A percentile compares a stretch with the other conserved stretches of the same genome.
These are phyloP conservation scores for Saturnispora quitensis DNA, from an alignment of 805 yeast species.

Conservation along the genomic window DNA sequence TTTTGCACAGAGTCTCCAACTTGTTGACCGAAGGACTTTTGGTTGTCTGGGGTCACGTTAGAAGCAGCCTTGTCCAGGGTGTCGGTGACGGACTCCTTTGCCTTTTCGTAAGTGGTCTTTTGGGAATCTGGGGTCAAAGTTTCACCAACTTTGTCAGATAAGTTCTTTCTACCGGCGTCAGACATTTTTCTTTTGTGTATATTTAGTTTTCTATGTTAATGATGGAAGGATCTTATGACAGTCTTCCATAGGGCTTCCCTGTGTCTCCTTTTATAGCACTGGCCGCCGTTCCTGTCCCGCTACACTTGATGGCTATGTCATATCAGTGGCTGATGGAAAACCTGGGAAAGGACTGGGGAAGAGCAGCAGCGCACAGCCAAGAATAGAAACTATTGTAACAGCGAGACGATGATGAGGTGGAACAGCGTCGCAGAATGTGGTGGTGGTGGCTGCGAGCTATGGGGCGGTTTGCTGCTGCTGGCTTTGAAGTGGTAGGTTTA, in stretches of 20 bases:
- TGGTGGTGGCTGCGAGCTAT: no score
- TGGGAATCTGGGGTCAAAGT: conserved; percentile 62
- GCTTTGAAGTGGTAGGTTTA: no score
- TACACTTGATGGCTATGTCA: neutral
- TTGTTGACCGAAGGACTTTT: conserved; percentile 63
- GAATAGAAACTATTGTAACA: no score
- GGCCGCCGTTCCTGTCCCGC: neutral
- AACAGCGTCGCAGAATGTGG: no score
- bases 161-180: conserved; percentile 56
- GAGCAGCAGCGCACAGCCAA: no score
- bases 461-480: no score
- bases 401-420: no score
- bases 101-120: conserved; percentile 56
- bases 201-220: neutral
- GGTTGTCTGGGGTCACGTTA: conserved; percentile 49
- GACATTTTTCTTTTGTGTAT: conserved; percentile 17
- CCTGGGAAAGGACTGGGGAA: neutral
- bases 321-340: neutral
- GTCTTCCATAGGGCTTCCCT: neutral
- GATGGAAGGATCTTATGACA: neutral
- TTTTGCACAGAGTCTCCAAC: conserved; percentile 35
- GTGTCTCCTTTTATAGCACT: neutral
- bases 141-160: conserved; percentile 63
- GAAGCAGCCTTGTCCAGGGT: conserved; percentile 56
- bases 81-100: conserved; percentile 65